Evolutionary conservation across 2,329 filamentous ascomycete genomes (phyloP).

Genomic region (Tricladium varicosporioides): DNA sequence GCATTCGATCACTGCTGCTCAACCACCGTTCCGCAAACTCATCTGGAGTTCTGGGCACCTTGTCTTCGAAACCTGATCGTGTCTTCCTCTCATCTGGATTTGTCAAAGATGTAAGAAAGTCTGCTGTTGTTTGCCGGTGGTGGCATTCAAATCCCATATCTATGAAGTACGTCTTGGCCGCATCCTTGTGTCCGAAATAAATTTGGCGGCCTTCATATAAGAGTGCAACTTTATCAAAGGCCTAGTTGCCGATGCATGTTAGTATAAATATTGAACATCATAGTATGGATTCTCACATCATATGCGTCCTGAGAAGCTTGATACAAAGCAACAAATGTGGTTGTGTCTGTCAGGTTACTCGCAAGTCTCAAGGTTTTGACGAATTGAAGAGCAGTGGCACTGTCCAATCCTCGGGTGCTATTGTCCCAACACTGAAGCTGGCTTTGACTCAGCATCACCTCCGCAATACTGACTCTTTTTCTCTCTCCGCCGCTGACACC

Average conservation of each 20-base stretch:
- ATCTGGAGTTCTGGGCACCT: slow-evolving; percentile 50
- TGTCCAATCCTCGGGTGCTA: slow-evolving; percentile 70
- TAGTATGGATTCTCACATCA: slow-evolving; percentile 37
- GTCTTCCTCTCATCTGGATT: slow-evolving; percentile 45
- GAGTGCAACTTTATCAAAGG: slow-evolving; percentile 66
- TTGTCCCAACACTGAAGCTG: slow-evolving; percentile 76
- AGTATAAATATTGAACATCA: not conserved
- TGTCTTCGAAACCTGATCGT: slow-evolving; percentile 49
- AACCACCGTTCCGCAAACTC: slow-evolving; percentile 51
- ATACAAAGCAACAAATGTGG: slow-evolving; percentile 68
- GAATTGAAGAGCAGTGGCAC: slow-evolving; percentile 71
- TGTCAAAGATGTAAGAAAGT: slow-evolving; percentile 75
- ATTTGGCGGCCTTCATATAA: slow-evolving; percentile 66
- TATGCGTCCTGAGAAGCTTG: slow-evolving; percentile 70
- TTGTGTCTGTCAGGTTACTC: slow-evolving; percentile 60
- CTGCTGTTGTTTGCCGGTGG: slow-evolving; percentile 49
- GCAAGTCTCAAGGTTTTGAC: slow-evolving; percentile 63
- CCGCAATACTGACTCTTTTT: slow-evolving; percentile 53
- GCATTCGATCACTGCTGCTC: slow-evolving; percentile 40
- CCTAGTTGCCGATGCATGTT: slow-evolving; percentile 26
- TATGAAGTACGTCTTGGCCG: slow-evolving; percentile 66
- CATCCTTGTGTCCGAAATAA: slow-evolving; percentile 63
- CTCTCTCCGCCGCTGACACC: slow-evolving; percentile 59
- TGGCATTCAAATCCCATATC: slow-evolving; percentile 69
- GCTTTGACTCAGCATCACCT: slow-evolving; percentile 44